Evolutionary conservation across 108 stramenopile genomes (phyloP).

Genomic region (Fistulifera solaris): DNA sequence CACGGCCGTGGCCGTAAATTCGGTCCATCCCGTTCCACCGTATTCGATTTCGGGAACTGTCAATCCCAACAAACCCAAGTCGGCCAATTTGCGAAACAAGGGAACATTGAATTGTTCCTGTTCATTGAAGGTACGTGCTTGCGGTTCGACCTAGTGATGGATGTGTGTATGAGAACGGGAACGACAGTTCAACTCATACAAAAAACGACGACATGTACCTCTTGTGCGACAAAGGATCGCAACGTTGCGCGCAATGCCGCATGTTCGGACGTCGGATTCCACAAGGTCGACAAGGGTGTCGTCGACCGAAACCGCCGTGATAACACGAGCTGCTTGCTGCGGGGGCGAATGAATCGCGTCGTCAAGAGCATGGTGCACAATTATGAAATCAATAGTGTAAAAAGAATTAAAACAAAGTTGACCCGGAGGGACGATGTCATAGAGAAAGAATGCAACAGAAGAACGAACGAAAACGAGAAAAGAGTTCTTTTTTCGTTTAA

Average conservation of each 20-base stretch:
- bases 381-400: too few species aligned
- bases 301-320: not conserved
- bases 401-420: too few species aligned
- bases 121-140: conserved; percentile 82
- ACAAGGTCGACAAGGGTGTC: conserved; percentile 11
- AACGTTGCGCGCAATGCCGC: conserved; percentile 80
- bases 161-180: too few species aligned
- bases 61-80: conserved; percentile 89
- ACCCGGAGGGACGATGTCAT: too few species aligned
- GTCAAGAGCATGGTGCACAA: too few species aligned
- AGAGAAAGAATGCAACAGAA: too few species aligned
- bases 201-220: conserved; percentile 30
- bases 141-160: conserved; percentile 89
- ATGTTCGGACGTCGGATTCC: conserved; percentile 93
- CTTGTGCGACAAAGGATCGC: conserved; percentile 56
- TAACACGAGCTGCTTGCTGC: too few species aligned
- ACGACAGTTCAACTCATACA: too few species aligned
- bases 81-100: conserved; percentile 79
- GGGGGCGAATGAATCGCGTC: too few species aligned
- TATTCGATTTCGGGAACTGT: conserved; percentile 80
- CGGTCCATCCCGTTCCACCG: conserved; percentile 77
- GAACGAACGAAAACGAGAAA: too few species aligned
- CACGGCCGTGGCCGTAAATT: conserved; percentile 84
- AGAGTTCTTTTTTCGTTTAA: too few species aligned
- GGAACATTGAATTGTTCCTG: conserved; percentile 83